Evolutionary conservation across 805 yeast genomes (phyloP).

Genomic region (Candida taoyuanica): DNA sequence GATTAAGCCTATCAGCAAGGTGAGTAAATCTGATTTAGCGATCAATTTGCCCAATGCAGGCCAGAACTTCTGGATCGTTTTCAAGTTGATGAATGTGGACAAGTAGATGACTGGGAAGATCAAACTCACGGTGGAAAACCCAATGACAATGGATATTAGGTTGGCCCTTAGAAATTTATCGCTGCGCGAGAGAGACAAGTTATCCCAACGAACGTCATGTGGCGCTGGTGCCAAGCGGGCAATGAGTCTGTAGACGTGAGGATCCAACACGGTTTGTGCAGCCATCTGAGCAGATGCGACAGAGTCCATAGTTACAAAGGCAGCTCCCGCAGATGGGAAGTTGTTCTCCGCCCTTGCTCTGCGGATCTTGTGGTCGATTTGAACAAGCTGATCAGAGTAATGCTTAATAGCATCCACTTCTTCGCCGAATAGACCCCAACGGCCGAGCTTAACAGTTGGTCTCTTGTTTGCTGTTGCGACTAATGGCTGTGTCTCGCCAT

Average conservation of each 20-base stretch:
- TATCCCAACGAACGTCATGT: conserved; percentile 90
- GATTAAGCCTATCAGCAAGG: conserved; percentile 77
- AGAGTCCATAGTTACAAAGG: conserved; percentile 91
- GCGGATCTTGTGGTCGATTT: conserved; percentile 64
- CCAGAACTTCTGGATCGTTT: conserved; percentile 76
- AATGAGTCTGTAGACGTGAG: conserved; percentile 76
- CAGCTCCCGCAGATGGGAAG: conserved; percentile 71
- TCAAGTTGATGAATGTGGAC: conserved; percentile 75
- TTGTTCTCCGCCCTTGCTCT: conserved; percentile 43
- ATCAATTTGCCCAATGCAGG: conserved; percentile 75
- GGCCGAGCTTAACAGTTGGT: conserved; percentile 51
- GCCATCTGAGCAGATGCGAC: conserved; percentile 96
- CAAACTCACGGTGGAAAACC: conserved; percentile 60
- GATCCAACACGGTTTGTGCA: conserved; percentile 92
- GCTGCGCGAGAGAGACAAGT: conserved; percentile 69
- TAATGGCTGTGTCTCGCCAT: conserved; percentile 4
- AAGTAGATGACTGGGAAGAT: conserved; percentile 81
- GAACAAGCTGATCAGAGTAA: conserved; percentile 59
- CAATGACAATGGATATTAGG: conserved; percentile 35
- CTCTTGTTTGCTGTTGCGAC: conserved; percentile 5
- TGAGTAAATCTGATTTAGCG: conserved; percentile 59
- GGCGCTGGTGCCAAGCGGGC: conserved; percentile 94
- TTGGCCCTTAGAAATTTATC: conserved; percentile 58
- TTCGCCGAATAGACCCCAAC: conserved; percentile 51
- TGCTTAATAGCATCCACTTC: conserved; percentile 77